Evolutionary conservation across 2,329 filamentous ascomycete species (phyloP).

Genomic region (Microsporum canis): DNA sequence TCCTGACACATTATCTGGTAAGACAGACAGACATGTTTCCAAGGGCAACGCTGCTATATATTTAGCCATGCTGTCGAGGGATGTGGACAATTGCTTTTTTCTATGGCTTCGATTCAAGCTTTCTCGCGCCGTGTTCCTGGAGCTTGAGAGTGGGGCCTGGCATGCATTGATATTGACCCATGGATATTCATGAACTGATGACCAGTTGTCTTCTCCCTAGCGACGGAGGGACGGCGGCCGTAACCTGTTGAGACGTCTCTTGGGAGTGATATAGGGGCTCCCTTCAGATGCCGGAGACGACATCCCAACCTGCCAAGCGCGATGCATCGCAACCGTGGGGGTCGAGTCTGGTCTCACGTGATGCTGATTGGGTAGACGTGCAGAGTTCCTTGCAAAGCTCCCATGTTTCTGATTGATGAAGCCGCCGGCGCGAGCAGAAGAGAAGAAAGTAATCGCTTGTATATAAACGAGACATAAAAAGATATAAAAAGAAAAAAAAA

Average conservation of each 20-base stretch:
- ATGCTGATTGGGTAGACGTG: conserved; percentile 1
- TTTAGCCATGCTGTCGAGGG: background rate
- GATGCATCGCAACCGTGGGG: background rate
- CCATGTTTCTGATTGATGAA: background rate
- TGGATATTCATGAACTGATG: background rate
- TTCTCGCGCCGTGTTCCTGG: conserved; percentile 1
- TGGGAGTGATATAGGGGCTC: background rate
- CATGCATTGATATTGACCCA: background rate
- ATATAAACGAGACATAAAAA: background rate
- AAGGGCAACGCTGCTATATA: background rate
- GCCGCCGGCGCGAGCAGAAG: background rate
- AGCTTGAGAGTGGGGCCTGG: background rate
- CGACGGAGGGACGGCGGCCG: background rate
- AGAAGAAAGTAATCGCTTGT: background rate
- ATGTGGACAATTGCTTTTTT: conserved; percentile 3
- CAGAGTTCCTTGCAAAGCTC: background rate
- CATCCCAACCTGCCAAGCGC: conserved; percentile 1
- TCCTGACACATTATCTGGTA: background rate
- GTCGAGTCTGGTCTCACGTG: background rate
- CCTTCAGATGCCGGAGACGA: background rate
- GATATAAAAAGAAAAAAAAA: background rate
- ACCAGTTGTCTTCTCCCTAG: background rate
- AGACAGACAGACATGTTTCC: background rate
- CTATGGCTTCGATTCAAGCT: conserved; percentile 4
- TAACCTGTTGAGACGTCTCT: background rate